These are phyloP conservation scores for Poteriospumella lacustris DNA, from an alignment of 108 stramenopile genomes.

Conservation along the genomic window DNA sequence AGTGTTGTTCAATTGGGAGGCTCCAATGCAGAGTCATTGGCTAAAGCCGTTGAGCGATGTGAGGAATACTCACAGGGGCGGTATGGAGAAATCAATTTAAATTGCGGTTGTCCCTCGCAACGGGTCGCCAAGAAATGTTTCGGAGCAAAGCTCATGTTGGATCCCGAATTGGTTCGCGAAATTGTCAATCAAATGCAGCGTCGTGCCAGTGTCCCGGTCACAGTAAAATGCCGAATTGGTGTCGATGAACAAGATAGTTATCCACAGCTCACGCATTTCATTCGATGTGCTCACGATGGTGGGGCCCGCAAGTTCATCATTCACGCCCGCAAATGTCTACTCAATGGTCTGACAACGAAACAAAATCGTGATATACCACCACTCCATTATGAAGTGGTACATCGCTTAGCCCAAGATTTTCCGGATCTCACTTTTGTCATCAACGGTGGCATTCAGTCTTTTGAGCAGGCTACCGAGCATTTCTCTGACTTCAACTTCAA, in stretches of 20 bases:
- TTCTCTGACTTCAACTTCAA: too few relatives aligned
- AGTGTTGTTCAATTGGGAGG: slow-evolving; percentile 92
- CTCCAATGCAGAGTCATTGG: slow-evolving; percentile 70
- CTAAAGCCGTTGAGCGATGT: slow-evolving; percentile 51
- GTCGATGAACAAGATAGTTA: slow-evolving; percentile 78
- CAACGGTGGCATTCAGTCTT: slow-evolving; percentile 1
- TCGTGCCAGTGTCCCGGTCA: slow-evolving; percentile 20
- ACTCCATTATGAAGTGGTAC: not conserved
- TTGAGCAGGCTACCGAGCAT: not conserved
- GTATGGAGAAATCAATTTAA: slow-evolving; percentile 94
- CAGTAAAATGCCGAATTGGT: slow-evolving; percentile 89
- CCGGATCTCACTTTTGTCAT: slow-evolving; percentile 31
- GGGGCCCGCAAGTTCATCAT: slow-evolving; percentile 83
- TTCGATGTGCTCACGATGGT: slow-evolving; percentile 70
- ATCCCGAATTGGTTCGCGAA: not conserved
- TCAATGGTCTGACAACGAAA: slow-evolving; percentile 78
- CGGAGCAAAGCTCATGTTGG: slow-evolving; percentile 25
- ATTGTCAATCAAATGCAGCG: not conserved
- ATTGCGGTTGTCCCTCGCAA: slow-evolving; percentile 96
- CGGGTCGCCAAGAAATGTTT: slow-evolving; percentile 82
- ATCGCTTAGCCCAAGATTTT: slow-evolving; percentile 9
- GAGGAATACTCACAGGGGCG: not conserved
- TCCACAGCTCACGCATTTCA: slow-evolving; percentile 66
- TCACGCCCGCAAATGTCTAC: slow-evolving; percentile 92
- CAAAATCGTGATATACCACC: slow-evolving; percentile 48